Percentiles rank a stretch among this genome's conserved stretches.
Evolutionary conservation across 2,329 filamentous ascomycete species (phyloP).

Genomic region (Diaporthe sp.): DNA sequence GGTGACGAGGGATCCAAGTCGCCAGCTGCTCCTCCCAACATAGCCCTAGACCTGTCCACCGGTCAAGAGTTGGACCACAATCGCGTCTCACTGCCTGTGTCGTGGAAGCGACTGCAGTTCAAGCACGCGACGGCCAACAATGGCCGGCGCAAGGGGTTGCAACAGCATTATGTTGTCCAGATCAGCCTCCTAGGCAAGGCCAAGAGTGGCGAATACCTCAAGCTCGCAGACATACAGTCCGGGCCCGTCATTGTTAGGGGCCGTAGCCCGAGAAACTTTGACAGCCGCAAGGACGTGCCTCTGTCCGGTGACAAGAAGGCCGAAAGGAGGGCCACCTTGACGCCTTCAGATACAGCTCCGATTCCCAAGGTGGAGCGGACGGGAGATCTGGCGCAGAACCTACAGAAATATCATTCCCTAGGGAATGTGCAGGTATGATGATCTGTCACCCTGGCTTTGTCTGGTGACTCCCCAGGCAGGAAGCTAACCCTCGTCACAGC

Average conservation of each 20-base stretch:
- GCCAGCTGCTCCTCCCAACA: constrained; percentile 65
- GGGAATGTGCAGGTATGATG: constrained; percentile 52
- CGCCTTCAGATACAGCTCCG: constrained; percentile 48
- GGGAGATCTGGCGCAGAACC: constrained; percentile 46
- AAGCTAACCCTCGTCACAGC: constrained; percentile 45
- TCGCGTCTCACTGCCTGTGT: constrained; percentile 84
- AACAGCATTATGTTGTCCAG: constrained; percentile 94
- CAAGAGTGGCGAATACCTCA: constrained; percentile 75
- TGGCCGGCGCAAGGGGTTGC: constrained; percentile 90
- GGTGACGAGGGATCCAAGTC: constrained; percentile 63
- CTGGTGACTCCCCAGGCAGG: neutral
- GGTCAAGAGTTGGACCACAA: constrained; percentile 83
- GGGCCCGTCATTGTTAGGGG: constrained; percentile 96
- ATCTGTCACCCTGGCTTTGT: neutral
- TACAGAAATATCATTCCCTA: constrained; percentile 52
- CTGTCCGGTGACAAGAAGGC: constrained; percentile 70
- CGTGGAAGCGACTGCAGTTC: constrained; percentile 96
- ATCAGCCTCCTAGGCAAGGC: constrained; percentile 86
- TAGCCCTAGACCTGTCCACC: constrained; percentile 67
- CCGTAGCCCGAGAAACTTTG: constrained; percentile 93
- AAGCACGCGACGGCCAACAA: constrained; percentile 98
- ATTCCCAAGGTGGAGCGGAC: constrained; percentile 41
- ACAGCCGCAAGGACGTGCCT: constrained; percentile 88
- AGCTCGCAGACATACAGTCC: constrained; percentile 88
- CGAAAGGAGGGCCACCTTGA: constrained; percentile 60